Base-by-base conservation (phyloP, 148 eudicot species). In the Talinum fruticosum region DNA sequence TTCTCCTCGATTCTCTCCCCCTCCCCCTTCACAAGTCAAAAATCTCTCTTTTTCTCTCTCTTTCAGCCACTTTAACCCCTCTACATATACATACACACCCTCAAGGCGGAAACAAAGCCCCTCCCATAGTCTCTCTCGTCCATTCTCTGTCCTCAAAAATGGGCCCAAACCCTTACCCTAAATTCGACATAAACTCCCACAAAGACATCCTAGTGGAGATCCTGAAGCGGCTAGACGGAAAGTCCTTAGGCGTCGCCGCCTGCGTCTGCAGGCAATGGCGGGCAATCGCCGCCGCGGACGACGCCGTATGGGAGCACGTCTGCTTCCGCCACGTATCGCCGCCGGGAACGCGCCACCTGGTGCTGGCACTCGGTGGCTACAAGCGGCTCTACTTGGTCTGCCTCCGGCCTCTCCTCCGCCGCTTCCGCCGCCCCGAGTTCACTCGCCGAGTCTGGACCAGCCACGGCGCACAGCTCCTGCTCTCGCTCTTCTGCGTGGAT, bases 401-500 rank as follows among this genome's bases (percentile, higher is more conserved):
- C 37, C 79, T 96, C 2, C 77, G 86, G 29, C 96, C 93, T 4
- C 87, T 86, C 24, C 72, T 88, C 15, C 69, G 74, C 47, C 83
- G 89, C 5, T 83, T 76, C 14, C 35, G 62, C 72, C 76, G 86
- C 5, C 79, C 64, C 47, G 84, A 81, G 64, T 36, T 72, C 75
- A 80, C 74, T 44, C 80, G 82, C 35, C 69, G 89, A 28, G 87
- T 82, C 30, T 86, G 91, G 97, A 83, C 81, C 0, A 78, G 88
- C 24, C 90, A 85, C 36, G 96, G 90, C 62, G 89, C 95, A 33
- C 97, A 96, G 86, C 81, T 96, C 2, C 85, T 90, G 21, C 68
- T 93, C 61, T 96, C 99, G 0, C 44, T 96, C 71, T 93, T 93
- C 78, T 93, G 94, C 21, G 92, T 93, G 4, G 97, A 96, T 78